Evolutionary conservation across 2,329 filamentous ascomycete genomes (phyloP), one percentile per base, ranked within the genome.

Genomic region (Trichophyton benhamiae): DNA sequence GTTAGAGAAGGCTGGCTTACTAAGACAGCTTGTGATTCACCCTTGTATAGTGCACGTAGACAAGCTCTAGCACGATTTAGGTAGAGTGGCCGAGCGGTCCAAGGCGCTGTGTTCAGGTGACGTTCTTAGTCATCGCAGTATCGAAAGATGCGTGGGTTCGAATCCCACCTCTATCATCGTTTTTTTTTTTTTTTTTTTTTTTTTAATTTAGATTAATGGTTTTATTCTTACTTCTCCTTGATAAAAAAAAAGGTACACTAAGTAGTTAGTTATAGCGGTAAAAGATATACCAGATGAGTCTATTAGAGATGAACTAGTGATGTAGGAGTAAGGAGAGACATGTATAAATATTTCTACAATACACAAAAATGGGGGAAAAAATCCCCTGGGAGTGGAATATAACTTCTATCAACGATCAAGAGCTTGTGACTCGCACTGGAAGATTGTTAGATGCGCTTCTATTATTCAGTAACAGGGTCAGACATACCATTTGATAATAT

Each of bases 401-500:
- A 38, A 7, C 33, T 38, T 38, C 33, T 11, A 25, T 30, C 20
- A 64, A 33, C 60, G 44, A 60, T 64, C 62, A 33, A 64, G 62
- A n/a, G 62, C 62, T 59, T 65, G 63, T 13, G 63, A 65, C 41
- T 65, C 44, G 52, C 63, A 65, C 63, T 55, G 53, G 7, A 8
- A 5, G 27, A 44, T 33, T n/a, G 13, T 60, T 17, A 57, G 25
- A 55, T 13, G 6, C 22, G 13, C n/a, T 17, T 15, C 57, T 33
- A 55, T 22, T 33, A 20, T 36, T 58, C 48, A 48, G 4, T 8
- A 15, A 60, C 59, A 36, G 75, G 64, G 79, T 75, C 0, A 73
- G 73, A 68, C 78, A 68, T 44, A 79, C 79, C 81, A 83, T 82
- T 63, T 81, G 76, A 66, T 77, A 78, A 67, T 83, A 83, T 59